Conservation (phyloP, 2,329 filamentous ascomycete species). For the Alternaria sp. region DNA sequence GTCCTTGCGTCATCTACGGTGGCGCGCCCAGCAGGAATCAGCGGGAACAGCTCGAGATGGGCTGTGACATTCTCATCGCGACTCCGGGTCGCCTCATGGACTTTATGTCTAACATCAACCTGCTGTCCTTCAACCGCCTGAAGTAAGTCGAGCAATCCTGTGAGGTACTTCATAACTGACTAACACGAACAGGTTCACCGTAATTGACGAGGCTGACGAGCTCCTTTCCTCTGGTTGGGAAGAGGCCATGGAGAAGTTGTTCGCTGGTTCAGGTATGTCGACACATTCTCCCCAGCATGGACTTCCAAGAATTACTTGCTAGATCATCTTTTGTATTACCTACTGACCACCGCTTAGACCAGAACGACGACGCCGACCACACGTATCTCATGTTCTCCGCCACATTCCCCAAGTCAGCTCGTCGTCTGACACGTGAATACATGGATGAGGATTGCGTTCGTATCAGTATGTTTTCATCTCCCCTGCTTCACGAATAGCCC, state of each 20-base stretch:
- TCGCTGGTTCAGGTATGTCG: slow-evolving; percentile 77
- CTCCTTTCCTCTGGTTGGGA: slow-evolving; percentile 83
- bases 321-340: not conserved
- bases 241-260: slow-evolving; percentile 74
- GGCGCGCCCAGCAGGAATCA: slow-evolving; percentile 77
- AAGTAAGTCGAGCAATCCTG: slow-evolving; percentile 61
- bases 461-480: slow-evolving; percentile 56
- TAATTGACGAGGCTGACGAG: slow-evolving; percentile 91
- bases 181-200: slow-evolving; percentile 24
- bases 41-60: slow-evolving; percentile 74
- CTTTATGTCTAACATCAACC: slow-evolving; percentile 74
- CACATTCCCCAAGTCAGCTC: slow-evolving; percentile 83
- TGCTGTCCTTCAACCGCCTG: slow-evolving; percentile 76
- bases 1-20: slow-evolving; percentile 88
- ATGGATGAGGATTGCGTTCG: slow-evolving; percentile 76
- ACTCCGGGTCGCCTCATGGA: slow-evolving; percentile 87
- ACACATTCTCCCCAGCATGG: not conserved
- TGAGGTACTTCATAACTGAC: not conserved
- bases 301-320: not conserved
- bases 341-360: slow-evolving; percentile 57
- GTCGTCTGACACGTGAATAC: slow-evolving; percentile 77
- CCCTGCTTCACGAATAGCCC: rapidly evolving
- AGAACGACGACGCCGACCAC: slow-evolving; percentile 75
- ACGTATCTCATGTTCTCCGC: slow-evolving; percentile 87
- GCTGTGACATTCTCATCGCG: slow-evolving; percentile 87